A percentile compares a stretch with the other conserved stretches of the same genome.
Conservation (phyloP, 768 basidiomycete genomes). For the Xerocomus potaroensis region DNA sequence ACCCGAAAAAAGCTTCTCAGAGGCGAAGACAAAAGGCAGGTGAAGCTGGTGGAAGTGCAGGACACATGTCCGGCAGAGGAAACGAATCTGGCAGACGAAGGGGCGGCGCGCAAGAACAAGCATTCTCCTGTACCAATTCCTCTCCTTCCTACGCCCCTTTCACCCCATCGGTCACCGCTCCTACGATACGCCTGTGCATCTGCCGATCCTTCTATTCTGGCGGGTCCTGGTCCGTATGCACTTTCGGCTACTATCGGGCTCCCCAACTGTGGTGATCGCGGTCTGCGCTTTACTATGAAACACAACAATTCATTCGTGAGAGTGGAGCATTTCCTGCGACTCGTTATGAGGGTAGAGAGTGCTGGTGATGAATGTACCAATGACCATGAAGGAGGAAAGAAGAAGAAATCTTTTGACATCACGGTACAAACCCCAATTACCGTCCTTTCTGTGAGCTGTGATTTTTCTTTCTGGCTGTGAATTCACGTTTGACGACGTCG, state of each 20-base stretch:
- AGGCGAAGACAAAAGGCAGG: conserved; percentile 6
- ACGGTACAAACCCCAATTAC: conserved; percentile 83
- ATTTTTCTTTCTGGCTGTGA: neutral
- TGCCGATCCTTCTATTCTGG: conserved; percentile 20
- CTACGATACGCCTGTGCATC: conserved; percentile 11
- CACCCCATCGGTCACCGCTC: conserved; percentile 28
- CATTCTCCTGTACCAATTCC: conserved; percentile 11
- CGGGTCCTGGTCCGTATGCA: conserved; percentile 25
- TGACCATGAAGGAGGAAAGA: conserved; percentile 56
- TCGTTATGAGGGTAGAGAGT: conserved; percentile 76
- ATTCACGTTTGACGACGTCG: neutral
- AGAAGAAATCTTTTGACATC: conserved; percentile 81
- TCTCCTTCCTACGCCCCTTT: conserved; percentile 27
- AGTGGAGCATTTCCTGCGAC: conserved; percentile 74
- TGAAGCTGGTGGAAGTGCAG: conserved; percentile 18
- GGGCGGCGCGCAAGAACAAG: conserved; percentile 10
- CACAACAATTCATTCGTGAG: conserved; percentile 60
- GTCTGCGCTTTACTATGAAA: conserved; percentile 73
- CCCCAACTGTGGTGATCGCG: conserved; percentile 15
- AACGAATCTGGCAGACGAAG: neutral
- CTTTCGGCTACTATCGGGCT: conserved; percentile 15
- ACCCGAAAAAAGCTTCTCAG: neutral
- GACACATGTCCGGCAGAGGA: conserved; percentile 18
- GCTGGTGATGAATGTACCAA: conserved; percentile 63
- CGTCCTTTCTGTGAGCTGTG: conserved; percentile 71